A percentile compares a stretch with the other conserved stretches of the same genome.
Conservation (phyloP, 2,329 filamentous ascomycete genomes). For the Ophiostoma sp. region DNA sequence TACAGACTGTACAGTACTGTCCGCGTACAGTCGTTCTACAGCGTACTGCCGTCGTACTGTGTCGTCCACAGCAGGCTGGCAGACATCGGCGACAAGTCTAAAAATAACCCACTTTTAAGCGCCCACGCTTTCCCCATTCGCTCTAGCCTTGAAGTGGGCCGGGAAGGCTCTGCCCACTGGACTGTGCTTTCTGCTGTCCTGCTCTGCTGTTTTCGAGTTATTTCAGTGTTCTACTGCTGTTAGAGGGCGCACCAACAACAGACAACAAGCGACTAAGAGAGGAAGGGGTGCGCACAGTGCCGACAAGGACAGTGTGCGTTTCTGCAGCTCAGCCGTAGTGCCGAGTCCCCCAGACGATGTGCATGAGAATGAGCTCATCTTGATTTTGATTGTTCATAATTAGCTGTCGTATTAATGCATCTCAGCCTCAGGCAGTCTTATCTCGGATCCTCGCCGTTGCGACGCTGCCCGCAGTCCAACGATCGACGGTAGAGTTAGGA, state of each 20-base stretch:
- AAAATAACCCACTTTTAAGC: slow-evolving; percentile 15
- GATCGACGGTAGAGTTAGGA: not conserved
- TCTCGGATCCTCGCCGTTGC: not conserved
- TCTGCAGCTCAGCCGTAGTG: not conserved
- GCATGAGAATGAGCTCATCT: slow-evolving; percentile 2
- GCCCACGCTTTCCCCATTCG: slow-evolving; percentile 8
- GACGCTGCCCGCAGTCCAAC: not conserved
- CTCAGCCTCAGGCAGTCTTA: slow-evolving; percentile 5
- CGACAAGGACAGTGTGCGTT: not conserved
- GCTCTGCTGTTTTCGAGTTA: not conserved
- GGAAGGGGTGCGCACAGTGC: not conserved
- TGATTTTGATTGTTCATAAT: too few species aligned
- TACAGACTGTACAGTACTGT: too few species aligned
- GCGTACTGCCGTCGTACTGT: too few species aligned
- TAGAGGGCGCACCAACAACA: not conserved
- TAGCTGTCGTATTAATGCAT: too few species aligned
- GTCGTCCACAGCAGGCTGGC: not conserved
- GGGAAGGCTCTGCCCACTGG: not conserved
- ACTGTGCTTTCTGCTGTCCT: not conserved
- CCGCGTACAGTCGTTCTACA: too few species aligned
- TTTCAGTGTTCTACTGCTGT: not conserved
- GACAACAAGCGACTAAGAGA: not conserved
- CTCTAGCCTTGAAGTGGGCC: not conserved
- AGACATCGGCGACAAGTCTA: slow-evolving; percentile 5
- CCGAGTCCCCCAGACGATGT: slow-evolving; percentile 5